These are phyloP conservation scores for Penicillium sp. DNA, from an alignment of 2,329 filamentous ascomycete genomes.

Conservation along the genomic window DNA sequence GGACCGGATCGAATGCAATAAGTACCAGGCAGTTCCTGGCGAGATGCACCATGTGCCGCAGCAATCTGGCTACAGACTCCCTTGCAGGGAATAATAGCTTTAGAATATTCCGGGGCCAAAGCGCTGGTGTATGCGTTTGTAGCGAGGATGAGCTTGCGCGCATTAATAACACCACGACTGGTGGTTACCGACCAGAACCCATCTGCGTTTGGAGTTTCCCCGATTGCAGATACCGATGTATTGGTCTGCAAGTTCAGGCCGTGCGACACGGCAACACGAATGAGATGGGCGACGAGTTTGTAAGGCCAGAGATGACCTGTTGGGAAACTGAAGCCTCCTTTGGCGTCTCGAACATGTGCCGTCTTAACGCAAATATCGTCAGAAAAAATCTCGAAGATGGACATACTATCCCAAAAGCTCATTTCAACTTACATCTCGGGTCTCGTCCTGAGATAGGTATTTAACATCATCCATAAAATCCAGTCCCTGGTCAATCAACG, in stretches of 20 bases:
- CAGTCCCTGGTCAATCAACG: slow-evolving; percentile 26
- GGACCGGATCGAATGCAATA: slow-evolving; percentile 58
- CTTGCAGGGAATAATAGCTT: slow-evolving; percentile 72
- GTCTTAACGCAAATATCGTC: slow-evolving; percentile 4
- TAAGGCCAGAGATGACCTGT: slow-evolving; percentile 59
- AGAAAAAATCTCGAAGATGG: not conserved
- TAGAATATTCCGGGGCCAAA: slow-evolving; percentile 66
- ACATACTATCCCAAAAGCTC: not conserved
- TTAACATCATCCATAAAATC: slow-evolving; percentile 33
- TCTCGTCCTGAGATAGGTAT: slow-evolving; percentile 18
- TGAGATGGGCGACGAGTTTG: slow-evolving; percentile 67
- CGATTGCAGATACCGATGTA: slow-evolving; percentile 43
- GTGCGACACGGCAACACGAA: slow-evolving; percentile 6
- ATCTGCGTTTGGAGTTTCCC: not conserved
- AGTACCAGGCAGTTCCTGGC: slow-evolving; percentile 44
- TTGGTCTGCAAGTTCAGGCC: slow-evolving; percentile 54
- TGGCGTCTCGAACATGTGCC: slow-evolving; percentile 38
- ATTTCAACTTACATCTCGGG: slow-evolving; percentile 16
- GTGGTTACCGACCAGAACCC: slow-evolving; percentile 20
- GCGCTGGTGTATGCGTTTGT: slow-evolving; percentile 82
- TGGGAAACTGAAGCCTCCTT: slow-evolving; percentile 35
- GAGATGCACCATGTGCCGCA: slow-evolving; percentile 19
- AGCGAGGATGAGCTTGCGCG: slow-evolving; percentile 70
- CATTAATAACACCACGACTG: slow-evolving; percentile 61
- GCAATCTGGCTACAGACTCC: slow-evolving; percentile 50